Conservation (phyloP, 176 grass and related monocot species). For the Thinopyrum elongatum region DNA sequence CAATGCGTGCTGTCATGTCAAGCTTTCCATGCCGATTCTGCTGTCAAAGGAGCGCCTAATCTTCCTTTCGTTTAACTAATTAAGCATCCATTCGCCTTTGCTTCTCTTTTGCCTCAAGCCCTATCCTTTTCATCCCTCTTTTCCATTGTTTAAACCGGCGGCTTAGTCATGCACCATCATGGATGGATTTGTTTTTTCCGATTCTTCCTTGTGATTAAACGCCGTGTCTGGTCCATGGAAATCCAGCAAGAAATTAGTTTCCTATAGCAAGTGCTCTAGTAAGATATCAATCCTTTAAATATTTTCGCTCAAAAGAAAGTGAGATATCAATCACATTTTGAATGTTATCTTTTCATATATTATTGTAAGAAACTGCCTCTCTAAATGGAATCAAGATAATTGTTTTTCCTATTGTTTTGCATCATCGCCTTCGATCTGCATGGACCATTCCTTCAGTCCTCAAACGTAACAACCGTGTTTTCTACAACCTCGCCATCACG, state of each 20-base stretch:
- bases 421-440: neutral
- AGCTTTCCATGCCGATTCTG: constrained; percentile 56
- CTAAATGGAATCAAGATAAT: constrained; percentile 22
- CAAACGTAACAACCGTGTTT: too few species aligned
- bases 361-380: constrained; percentile 18
- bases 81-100: constrained; percentile 40
- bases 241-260: too few species aligned
- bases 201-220: constrained; percentile 19
- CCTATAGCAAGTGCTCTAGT: too few species aligned
- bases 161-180: constrained; percentile 57
- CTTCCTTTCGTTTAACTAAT: constrained; percentile 26
- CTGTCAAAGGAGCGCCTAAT: constrained; percentile 31
- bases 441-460: neutral
- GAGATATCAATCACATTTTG: constrained; percentile 27
- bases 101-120: constrained; percentile 41
- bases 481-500: too few species aligned
- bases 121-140: constrained; percentile 31
- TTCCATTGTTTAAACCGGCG: constrained; percentile 37
- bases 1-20: constrained; percentile 35
- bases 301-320: constrained; percentile 16
- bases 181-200: neutral
- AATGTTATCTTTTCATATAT: constrained; percentile 10
- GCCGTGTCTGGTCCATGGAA: neutral
- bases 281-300: neutral
- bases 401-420: neutral